Base-by-base conservation (phyloP, 2,329 filamentous ascomycete genomes). In the Chaetomium olivaceum region DNA sequence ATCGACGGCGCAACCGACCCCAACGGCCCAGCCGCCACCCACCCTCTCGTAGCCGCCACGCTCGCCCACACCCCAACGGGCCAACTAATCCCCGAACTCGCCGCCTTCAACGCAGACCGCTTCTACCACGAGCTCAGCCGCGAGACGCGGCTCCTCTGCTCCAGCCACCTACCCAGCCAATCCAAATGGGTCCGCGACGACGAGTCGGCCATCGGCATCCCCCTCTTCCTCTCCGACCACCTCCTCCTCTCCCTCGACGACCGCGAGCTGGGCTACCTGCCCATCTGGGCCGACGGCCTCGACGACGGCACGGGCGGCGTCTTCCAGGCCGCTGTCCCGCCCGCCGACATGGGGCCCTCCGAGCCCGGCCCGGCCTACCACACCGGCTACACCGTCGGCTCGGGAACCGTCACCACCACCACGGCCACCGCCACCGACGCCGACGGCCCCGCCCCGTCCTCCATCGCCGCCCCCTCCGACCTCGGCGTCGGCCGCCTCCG, bases 271-370 rank as follows among this genome's bases (percentile, higher is more conserved):
- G 84, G 84, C 64, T 90, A 82, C 68, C 78, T 91, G 3, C 88
- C 89, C 0, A 77, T 90, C 4, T 91, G 87, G 87, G 87, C 87
- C 0, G 87, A 84, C 4, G 88, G 79, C 1, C 74, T 77, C 52
- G 78, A 85, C 65, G 83, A 86, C 68, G 80, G 80, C 19, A 83
- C 80, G 4, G 82, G 83, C 25, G 81, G 81, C 6, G 81, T 85
- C 1, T 83, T 82, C 62, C 78, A 81, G 67, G 64, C 74, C 0
- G 68, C 69, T 2, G 75, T 82, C 14, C 81, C 81, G 0, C 76
- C 76, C 0, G 75, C 81, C 1, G 75, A 79, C 0, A 76, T 81
- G 72, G 82, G 81, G 0, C 80, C 82, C 1, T 77, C 72, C 29
- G 80, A 81, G 0, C 82, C 82, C 1, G 82, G 82, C 0, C 82